These are phyloP conservation scores for Ilyonectria robusta DNA, from an alignment of 2,329 filamentous ascomycete species.

Conservation along the genomic window DNA sequence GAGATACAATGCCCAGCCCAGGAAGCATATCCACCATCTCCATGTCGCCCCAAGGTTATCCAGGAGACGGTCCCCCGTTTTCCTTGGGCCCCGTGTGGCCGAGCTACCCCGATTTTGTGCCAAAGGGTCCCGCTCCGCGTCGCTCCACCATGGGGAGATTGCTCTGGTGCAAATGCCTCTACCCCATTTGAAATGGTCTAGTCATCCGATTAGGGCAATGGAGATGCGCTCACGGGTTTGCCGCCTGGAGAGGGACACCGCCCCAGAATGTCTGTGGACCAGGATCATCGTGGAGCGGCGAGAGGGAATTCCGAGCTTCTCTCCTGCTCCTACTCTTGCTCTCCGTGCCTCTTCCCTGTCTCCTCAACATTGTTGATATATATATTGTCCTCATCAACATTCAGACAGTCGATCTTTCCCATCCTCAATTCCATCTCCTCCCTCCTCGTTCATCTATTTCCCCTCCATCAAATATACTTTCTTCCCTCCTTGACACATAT, in stretches of 20 bases:
- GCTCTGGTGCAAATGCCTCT: constrained; percentile 26
- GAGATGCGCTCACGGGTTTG: constrained; percentile 32
- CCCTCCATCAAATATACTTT: not conserved
- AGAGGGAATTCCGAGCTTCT: constrained; percentile 44
- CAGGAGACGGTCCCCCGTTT: constrained; percentile 15
- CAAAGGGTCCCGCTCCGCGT: constrained; percentile 25
- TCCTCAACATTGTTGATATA: constrained; percentile 20
- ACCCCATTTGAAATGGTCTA: constrained; percentile 25
- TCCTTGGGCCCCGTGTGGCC: constrained; percentile 18
- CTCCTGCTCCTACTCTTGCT: constrained; percentile 23
- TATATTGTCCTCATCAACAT: constrained; percentile 8
- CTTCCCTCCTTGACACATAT: constrained; percentile 14
- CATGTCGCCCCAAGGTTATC: constrained; percentile 17
- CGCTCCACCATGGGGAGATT: constrained; percentile 44
- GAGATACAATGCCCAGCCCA: not conserved
- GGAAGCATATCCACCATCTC: constrained; percentile 12
- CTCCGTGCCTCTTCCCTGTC: constrained; percentile 32
- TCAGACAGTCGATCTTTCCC: not conserved
- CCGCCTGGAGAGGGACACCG: constrained; percentile 31
- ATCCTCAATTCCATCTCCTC: constrained; percentile 2
- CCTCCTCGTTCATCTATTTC: constrained; percentile 5
- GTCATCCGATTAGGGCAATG: constrained; percentile 34
- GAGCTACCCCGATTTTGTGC: constrained; percentile 7
- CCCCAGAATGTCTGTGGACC: constrained; percentile 30
- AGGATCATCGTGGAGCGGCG: constrained; percentile 40